phyloP scores from a whole-genome alignment of 306 rosid genomes.

The Vigna nakashimae region DNA sequence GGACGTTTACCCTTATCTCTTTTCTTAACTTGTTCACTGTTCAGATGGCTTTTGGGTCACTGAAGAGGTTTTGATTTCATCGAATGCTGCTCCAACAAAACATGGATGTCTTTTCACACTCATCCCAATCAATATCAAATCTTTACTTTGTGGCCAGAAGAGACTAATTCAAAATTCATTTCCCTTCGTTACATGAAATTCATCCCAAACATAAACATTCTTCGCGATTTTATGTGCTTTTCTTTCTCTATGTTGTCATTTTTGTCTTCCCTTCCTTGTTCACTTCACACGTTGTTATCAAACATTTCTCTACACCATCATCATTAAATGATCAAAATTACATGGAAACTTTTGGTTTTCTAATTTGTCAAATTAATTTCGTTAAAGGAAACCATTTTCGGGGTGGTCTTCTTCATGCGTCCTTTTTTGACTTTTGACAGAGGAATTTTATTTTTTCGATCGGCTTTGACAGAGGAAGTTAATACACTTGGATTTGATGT shows the following conservation, averaged over 20 bases:
- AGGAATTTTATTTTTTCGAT: no score
- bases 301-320: no score
- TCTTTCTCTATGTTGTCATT: no score
- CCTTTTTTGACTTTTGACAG: neutral
- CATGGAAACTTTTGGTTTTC: no score
- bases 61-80: neutral
- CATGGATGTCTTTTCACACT: constrained; percentile 23
- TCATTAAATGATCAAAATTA: no score
- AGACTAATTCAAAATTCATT: constrained; percentile 37
- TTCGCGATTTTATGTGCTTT: no score
- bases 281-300: no score
- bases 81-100: constrained; percentile 29
- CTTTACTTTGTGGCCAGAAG: neutral
- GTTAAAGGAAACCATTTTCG: neutral
- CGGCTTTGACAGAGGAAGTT: neutral
- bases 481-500: neutral
- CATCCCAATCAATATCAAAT: neutral
- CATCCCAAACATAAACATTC: no score
- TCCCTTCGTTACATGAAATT: neutral
- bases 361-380: neutral
- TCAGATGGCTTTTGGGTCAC: constrained; percentile 45
- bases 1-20: constrained; percentile 40
- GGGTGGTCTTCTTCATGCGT: no score
- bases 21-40: neutral
- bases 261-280: no score